Evolutionary conservation across 345 rosid genomes (phyloP), one percentile per base, ranked within the genome.

Genomic region (Moricandia moricandioides): DNA sequence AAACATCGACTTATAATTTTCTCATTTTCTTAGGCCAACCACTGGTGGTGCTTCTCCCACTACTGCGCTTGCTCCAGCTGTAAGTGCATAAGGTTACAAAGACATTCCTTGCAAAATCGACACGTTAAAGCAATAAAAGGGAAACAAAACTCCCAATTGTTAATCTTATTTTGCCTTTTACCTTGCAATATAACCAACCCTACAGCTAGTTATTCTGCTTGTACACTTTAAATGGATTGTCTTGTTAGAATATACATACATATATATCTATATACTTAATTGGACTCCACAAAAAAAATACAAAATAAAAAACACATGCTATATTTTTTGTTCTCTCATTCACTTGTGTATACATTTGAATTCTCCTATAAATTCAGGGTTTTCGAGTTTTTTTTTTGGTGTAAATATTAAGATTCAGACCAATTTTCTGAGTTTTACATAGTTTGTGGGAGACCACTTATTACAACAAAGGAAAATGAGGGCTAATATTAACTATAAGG

Each of bases 21-120:
- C 16, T 65, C 54, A 18, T 10, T 57, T 59, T 54, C 78, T 58
- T 65, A 85, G 91, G 83, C 96, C 92, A 79, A 83, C 88, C 43
- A 82, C 89, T 0, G 89, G 92, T 51, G 89, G 89, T 65, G 84
- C 71, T 65, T 39, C 92, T 76, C 79, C 89, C 30, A 78, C 79
- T 62, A 79, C 84, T 52, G 80, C 78, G 2, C 78, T 73, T 60
- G 78, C 67, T 61, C 60, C 52, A 60, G 51, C 65, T 61, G 30
- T 55, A 52, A 67, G 61, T 62, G 78, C 70, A 5, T 71, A 71
- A 34, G n/a, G 12, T 6, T 43, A 40, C 59, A 55, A 69, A 55
- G 51, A 33, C 21, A 6, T 75, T 75, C 14, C 47, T 12, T 13
- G 2, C 27, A 7, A 5, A 13, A 55, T 3, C 4, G 4, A 14